Conservation (phyloP, 2,329 filamentous ascomycete genomes). For the Aspergillus glaucus region DNA sequence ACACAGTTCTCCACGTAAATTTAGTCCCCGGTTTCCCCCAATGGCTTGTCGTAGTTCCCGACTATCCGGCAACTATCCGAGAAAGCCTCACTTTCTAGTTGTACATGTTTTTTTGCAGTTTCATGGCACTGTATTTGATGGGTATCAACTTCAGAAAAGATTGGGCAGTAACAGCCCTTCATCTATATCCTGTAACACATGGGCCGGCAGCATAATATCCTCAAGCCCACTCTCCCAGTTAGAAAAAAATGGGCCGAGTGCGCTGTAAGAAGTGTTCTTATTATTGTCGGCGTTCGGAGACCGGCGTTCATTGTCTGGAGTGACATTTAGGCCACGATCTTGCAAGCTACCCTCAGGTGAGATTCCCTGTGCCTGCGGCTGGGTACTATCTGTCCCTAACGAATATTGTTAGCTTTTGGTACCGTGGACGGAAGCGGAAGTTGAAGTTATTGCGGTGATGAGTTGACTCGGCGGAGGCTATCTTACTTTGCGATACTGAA, state of each 20-base stretch:
- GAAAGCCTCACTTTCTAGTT: no score
- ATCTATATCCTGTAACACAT: not conserved
- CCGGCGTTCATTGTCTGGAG: not conserved
- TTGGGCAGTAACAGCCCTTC: not conserved
- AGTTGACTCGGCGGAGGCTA: not conserved
- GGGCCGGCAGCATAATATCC: not conserved
- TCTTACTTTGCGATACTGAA: not conserved
- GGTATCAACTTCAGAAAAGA: not conserved
- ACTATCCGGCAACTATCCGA: no score
- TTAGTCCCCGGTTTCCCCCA: no score
- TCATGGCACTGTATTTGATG: not conserved
- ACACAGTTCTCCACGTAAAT: no score
- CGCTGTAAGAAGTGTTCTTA: not conserved
- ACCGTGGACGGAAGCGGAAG: no score
- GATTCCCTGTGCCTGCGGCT: no score
- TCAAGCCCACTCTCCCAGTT: not conserved
- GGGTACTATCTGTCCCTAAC: no score
- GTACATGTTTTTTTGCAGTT: no score
- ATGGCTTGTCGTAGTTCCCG: no score
- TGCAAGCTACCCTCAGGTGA: no score
- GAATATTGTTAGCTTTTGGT: not conserved
- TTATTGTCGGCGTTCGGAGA: not conserved
- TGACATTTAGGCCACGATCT: no score
- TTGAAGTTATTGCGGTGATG: not conserved
- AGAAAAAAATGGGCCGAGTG: not conserved